These are phyloP conservation scores for Penicillium sp. DNA, from an alignment of 2,329 filamentous ascomycete species.

Conservation along the genomic window DNA sequence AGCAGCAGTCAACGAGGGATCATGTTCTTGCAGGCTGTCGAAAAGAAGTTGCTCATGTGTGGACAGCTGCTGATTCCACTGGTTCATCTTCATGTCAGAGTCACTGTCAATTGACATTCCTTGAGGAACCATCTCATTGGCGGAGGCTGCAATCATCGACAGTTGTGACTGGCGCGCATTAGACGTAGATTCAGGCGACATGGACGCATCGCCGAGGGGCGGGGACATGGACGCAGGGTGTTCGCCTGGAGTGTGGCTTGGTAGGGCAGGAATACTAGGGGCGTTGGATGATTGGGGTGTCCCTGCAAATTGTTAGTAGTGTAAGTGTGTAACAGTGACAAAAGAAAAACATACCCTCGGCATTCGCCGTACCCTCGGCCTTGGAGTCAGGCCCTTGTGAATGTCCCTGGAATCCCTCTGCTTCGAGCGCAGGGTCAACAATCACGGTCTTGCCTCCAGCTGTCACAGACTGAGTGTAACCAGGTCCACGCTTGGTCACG, in stretches of 20 bases:
- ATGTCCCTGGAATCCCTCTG: conserved; percentile 33
- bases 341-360: conserved; percentile 9
- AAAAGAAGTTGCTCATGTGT: conserved; percentile 35
- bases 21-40: conserved; percentile 35
- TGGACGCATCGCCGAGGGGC: conserved; percentile 25
- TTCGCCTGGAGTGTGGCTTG: conserved; percentile 25
- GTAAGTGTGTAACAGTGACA: neutral
- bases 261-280: conserved; percentile 27
- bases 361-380: conserved; percentile 10
- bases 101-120: conserved; percentile 31
- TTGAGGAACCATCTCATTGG: conserved; percentile 40
- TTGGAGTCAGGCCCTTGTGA: conserved; percentile 20
- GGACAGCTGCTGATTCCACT: conserved; percentile 32
- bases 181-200: conserved; percentile 30
- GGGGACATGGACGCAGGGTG: conserved; percentile 30
- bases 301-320: conserved; percentile 19
- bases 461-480: conserved; percentile 34
- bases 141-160: conserved; percentile 41
- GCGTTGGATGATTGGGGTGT: conserved; percentile 26
- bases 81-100: conserved; percentile 25
- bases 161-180: conserved; percentile 37
- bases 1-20: conserved; percentile 32
- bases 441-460: conserved; percentile 36
- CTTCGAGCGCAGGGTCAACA: conserved; percentile 37
- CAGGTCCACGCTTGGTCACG: conserved; percentile 37